A percentile compares a stretch with the other conserved stretches of the same genome.
Evolutionary conservation across 345 rosid species (phyloP).

Genomic region (Mallotus nudiflorus): DNA sequence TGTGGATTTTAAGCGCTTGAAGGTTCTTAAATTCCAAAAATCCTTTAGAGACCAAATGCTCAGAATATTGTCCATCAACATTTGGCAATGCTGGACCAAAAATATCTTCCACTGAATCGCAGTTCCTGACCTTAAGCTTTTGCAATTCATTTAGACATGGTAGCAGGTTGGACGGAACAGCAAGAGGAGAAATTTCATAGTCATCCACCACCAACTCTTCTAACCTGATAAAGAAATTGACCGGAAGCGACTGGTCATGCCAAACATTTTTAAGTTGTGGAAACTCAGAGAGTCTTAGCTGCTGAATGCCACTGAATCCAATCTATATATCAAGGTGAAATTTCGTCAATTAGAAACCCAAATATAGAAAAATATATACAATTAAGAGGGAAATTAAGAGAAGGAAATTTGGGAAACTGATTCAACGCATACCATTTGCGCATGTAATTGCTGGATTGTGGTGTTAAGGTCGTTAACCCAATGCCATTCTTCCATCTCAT

Average conservation of each 20-base stretch:
- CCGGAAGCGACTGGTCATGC: neutral
- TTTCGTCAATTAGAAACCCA: no score
- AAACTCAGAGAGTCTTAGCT: no score
- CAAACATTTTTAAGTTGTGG: slow-evolving; percentile 3
- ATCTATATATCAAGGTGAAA: no score
- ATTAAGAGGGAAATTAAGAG: no score
- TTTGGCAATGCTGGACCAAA: neutral
- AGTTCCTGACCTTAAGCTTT: slow-evolving; percentile 8
- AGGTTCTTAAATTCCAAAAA: neutral
- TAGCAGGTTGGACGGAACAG: slow-evolving; percentile 20
- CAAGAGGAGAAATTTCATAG: neutral
- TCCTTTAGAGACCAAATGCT: neutral
- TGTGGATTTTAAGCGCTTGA: neutral
- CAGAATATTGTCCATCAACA: neutral
- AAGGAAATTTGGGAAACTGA: no score
- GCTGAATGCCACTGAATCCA: no score
- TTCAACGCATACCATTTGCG: no score
- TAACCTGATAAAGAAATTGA: neutral
- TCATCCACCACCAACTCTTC: neutral
- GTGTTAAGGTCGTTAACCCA: slow-evolving; percentile 16
- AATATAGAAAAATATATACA: no score
- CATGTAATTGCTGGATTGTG: no score
- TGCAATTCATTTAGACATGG: neutral
- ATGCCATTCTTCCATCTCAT: neutral
- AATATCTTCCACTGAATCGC: no score